phyloP scores from a whole-genome alignment of 768 basidiomycete species.

The Boletus reticulatus region DNA sequence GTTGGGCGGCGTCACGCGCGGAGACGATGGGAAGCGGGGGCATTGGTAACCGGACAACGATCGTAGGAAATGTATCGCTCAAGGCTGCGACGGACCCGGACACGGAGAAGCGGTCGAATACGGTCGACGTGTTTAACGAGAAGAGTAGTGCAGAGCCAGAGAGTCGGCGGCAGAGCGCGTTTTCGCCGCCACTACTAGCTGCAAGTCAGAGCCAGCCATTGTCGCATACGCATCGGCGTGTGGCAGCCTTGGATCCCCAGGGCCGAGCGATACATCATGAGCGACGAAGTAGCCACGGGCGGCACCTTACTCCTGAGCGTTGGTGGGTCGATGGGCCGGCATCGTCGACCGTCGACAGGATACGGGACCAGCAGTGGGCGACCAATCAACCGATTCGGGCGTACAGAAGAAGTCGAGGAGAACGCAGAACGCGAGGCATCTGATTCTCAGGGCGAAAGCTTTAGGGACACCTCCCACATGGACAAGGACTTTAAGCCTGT shows the following conservation, averaged over 20 bases:
- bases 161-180: conserved; percentile 17
- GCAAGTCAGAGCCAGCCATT: conserved; percentile 56
- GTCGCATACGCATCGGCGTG: conserved; percentile 63
- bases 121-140: conserved; percentile 18
- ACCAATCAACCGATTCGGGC: conserved; percentile 47
- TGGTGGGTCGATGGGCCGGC: conserved; percentile 62
- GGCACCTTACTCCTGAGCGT: conserved; percentile 48
- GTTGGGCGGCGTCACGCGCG: conserved; percentile 43
- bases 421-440: conserved; percentile 41
- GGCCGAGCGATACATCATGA: conserved; percentile 64
- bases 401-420: conserved; percentile 48
- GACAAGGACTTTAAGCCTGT: conserved; percentile 90
- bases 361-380: conserved; percentile 37
- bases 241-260: conserved; percentile 74
- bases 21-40: conserved; percentile 42
- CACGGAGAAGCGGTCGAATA: conserved; percentile 30
- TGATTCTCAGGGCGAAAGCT: conserved; percentile 39
- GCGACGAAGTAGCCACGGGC: conserved; percentile 73
- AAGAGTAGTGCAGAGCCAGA: conserved; percentile 24
- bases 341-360: conserved; percentile 71
- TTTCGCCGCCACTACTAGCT: conserved; percentile 33
- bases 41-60: conserved; percentile 47
- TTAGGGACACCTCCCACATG: conserved; percentile 42
- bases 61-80: conserved; percentile 43
- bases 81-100: conserved; percentile 38